Base-by-base conservation (phyloP, 768 basidiomycete genomes). In the Hericium rajendrae region DNA sequence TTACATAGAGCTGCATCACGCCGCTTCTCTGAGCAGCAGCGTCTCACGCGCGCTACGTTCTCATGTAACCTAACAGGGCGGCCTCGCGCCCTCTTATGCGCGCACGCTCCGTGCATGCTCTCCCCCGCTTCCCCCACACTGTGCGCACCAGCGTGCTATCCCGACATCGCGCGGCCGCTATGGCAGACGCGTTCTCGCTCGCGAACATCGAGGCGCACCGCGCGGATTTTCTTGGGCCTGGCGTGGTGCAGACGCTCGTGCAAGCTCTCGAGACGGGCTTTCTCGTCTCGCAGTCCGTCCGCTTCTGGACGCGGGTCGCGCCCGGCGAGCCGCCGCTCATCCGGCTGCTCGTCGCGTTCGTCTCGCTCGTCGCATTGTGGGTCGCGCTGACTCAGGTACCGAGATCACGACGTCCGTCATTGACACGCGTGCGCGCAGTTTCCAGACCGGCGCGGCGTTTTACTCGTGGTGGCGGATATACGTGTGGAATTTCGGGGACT, bases 221-320 rank as follows among this genome's bases (percentile, higher is more conserved):
- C 1, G 60, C 9, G 51, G n/a, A 40, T n/a, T 69, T 67, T 48
- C 57, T 69, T 13, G 68, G 64, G 2, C 63, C 68, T 4, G 46
- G 49, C 20, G 57, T 64, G 13, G 61, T 64, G 2, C 55, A 54
- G 2, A 22, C 62, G 51, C 53, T 64, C 39, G 56, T 68, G 26
- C 59, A 67, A 54, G 64, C 59, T 16, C 6, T 68, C 24, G 61
- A 67, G 48, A 64, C 63, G 32, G 68, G 68, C 10, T 49, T 68
- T 39, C 51, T 69, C 50, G 37, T 68, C 58, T 62, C 60, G 8
- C 65, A 62, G 50, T 61, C 64, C 4, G 40, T 59, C 38, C 64
- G 66, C 13, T 69, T 69, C 52, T 59, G 66, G 53, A 52, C 54
- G 24, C 59, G 64, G 8, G 55, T 61, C 22, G 58, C 61, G 11